Evolutionary conservation across 176 grass and related monocot genomes (phyloP), one percentile per base, ranked within the genome.

Genomic region (Phragmites australis): DNA sequence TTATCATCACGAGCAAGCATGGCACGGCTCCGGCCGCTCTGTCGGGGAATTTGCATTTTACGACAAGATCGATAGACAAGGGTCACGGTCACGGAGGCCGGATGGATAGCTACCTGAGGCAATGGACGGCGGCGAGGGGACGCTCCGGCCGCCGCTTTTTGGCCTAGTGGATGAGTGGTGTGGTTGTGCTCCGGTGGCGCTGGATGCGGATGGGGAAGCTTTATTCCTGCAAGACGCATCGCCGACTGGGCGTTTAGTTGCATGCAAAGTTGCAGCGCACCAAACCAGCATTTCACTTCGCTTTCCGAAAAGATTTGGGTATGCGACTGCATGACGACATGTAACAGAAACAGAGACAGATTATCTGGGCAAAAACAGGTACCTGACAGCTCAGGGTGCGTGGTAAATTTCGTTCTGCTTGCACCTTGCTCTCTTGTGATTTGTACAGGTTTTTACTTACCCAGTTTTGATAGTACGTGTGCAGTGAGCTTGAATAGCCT

Each of bases 191-290:
- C 16, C 5, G 6, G 50, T 13, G 46, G 16, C 45, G 13, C 11
- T 7, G 68, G n/a, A 16, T 15, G 2, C 14, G 41, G 22, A 13
- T 9, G 10, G 39, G 39, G 3, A n/a, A n/a, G 9, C 34, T 37
- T 37, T 37, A 37, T 37, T 37, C 44, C 25, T 25, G 54, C 72
- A 48, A 31, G 60, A 65, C 48, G 61, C 61, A 12, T 49, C 50
- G 50, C 48, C 66, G 52, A 23, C 22, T 22, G 22, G n/a, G 51
- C 67, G 2, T 82, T n/a, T 18, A 42, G 37, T 6, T 21, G 31
- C n/a, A n/a, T n/a, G n/a, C 34, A 37, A 37, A 62, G 72, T 25
- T 75, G 72, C 72, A 57, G 23, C 21, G 64, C 79, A 87, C 45
- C 22, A 13, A 27, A 58, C 39, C 18, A 9, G 21, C 60, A 41